Evolutionary conservation across 2,329 filamentous ascomycete species (phyloP), one percentile per base, ranked within the genome.

Genomic region (Alternaria burnsii): DNA sequence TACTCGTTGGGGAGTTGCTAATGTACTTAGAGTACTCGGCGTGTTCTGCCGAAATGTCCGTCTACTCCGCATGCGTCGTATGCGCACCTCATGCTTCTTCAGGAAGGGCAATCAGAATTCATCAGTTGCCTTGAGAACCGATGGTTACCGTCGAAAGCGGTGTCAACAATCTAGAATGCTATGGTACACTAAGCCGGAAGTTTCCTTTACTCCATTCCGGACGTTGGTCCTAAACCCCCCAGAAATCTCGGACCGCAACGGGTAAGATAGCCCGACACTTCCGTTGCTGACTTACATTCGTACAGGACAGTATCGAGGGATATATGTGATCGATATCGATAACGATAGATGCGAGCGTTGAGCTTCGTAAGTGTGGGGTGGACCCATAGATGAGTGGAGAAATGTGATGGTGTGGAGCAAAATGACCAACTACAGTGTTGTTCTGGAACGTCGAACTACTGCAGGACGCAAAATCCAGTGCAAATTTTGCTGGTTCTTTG

Each of bases 401-500:
- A 48, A 2, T 10, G 14, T 53, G 54, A 52, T 26, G 58, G 52
- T 38, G 50, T 63, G 55, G 61, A 61, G 50, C 16, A 55, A 26
- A 47, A 7, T 22, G 20, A 36, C 24, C 42, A 34, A 50, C 18
- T n/a, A 16, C n/a, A 7, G 3, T 9, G 16, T 40, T 22, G 55
- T 61, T 66, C 63, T 62, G 38, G 61, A 66, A 61, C 30, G 12
- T n/a, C 20, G 18, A 18, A 32, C 58, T 63, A 59, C 52, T 63
- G 61, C 48, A 48, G 1, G 52, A 42, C 22, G 58, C 28, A 63
- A 55, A 50, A 38, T 36, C 51, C 24, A 36, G 30, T 46, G 43
- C 43, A 42, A 50, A 55, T 30, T 26, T 12, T 55, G 36, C 24
- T 55, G n/a, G 4, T 43, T 43, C 0, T 30, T 2, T 36, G 9